phyloP scores from a whole-genome alignment of 2,329 filamentous ascomycete genomes.

The Aspergillus neoniger region DNA sequence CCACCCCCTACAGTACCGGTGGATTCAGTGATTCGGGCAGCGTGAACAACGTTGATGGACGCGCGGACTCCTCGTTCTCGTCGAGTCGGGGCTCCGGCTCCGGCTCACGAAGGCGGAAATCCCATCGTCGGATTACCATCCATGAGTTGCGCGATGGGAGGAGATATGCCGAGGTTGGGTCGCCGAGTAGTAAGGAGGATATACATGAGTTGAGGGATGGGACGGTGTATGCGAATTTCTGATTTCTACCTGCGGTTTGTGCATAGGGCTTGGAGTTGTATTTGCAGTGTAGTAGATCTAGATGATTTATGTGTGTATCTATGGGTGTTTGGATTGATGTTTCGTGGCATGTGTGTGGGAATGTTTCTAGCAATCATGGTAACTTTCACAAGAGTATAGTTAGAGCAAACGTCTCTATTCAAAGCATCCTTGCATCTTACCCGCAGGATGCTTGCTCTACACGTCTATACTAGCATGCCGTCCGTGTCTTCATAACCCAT shows the following conservation, averaged over 20 bases:
- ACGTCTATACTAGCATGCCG: not conserved
- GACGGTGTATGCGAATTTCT: conserved; percentile 45
- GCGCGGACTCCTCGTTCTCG: conserved; percentile 25
- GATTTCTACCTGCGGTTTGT: conserved; percentile 12
- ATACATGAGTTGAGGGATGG: conserved; percentile 48
- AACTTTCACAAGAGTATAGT: not conserved
- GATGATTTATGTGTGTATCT: not conserved
- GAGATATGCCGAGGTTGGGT: conserved; percentile 44
- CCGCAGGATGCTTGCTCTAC: not conserved
- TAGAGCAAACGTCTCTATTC: not conserved
- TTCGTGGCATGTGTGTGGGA: not conserved
- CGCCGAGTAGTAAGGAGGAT: conserved; percentile 37
- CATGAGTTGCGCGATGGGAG: conserved; percentile 47
- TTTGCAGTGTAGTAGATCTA: not conserved
- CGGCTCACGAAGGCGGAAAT: conserved; percentile 31
- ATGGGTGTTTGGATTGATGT: not conserved
- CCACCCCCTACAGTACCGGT: conserved; percentile 27
- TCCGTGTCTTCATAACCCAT: not conserved
- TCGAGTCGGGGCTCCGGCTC: conserved; percentile 23
- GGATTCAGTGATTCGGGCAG: conserved; percentile 37
- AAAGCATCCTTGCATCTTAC: not conserved
- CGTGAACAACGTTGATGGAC: conserved; percentile 25
- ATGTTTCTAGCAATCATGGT: too few species aligned
- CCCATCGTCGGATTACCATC: conserved; percentile 41
- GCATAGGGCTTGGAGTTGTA: not conserved